phyloP scores from a whole-genome alignment of 768 basidiomycete genomes.

The Austroboletus festivus region DNA sequence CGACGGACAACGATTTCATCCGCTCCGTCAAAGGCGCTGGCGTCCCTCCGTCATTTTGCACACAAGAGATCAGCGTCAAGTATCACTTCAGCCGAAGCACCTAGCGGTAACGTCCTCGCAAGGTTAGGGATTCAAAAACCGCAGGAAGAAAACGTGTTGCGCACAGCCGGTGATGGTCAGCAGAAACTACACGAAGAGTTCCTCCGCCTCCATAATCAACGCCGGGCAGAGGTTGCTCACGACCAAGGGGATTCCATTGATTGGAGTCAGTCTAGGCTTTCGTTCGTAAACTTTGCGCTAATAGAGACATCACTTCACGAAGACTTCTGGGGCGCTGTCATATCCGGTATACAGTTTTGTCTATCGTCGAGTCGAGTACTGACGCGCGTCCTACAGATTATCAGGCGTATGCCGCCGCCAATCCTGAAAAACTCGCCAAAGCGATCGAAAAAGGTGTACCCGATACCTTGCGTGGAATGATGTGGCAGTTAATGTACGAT shows the following conservation, averaged over 20 bases:
- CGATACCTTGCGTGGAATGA: conserved; percentile 82
- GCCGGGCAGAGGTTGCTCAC: conserved; percentile 38
- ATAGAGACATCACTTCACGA: conserved; percentile 6
- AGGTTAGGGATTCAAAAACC: conserved; percentile 48
- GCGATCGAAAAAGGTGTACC: conserved; percentile 95
- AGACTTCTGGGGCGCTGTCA: conserved; percentile 96
- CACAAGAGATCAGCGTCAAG: conserved; percentile 63
- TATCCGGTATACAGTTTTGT: conserved; percentile 57
- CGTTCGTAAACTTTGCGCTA: neutral
- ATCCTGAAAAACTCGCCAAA: conserved; percentile 73
- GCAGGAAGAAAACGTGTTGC: conserved; percentile 40
- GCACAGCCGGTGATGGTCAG: conserved; percentile 60
- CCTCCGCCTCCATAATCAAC: conserved; percentile 58
- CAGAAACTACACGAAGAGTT: conserved; percentile 77
- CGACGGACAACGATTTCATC: too few species aligned
- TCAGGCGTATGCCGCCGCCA: conserved; percentile 76
- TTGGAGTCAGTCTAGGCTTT: conserved; percentile 57
- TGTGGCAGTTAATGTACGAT: conserved; percentile 95
- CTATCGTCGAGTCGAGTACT: neutral
- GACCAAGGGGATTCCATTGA: conserved; percentile 54
- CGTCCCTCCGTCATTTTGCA: too few species aligned
- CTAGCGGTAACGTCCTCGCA: conserved; percentile 46
- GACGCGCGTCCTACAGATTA: conserved; percentile 58
- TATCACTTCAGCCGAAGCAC: conserved; percentile 45
- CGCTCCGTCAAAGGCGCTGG: too few species aligned